phyloP scores from a whole-genome alignment of 225 moss, liverwort and hornwort species.

The Physcomitrium patens region DNA sequence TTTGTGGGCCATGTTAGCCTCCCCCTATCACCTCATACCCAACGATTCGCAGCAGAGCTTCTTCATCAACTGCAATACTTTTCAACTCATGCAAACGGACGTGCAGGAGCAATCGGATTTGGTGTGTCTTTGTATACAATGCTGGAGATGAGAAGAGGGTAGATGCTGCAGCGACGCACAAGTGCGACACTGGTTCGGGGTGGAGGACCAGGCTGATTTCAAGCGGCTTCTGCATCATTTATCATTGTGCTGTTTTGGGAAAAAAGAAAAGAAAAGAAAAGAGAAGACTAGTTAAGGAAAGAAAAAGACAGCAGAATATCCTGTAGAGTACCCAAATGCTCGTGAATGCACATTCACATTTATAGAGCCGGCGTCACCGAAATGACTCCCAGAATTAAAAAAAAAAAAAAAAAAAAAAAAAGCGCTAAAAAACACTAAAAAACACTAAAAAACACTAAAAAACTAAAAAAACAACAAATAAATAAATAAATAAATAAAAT shows the following conservation, averaged over 20 bases:
- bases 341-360: slow-evolving; percentile 8
- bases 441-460: too few species aligned
- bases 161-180: slow-evolving; percentile 37
- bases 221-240: slow-evolving; percentile 36
- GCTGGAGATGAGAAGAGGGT: slow-evolving; percentile 30
- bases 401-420: too few species aligned
- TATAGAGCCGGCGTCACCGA: neutral
- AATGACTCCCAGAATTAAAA: neutral
- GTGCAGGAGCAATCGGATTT: neutral
- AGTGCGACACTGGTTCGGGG: slow-evolving; percentile 20
- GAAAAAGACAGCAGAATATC: too few species aligned
- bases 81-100: neutral
- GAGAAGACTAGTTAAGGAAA: neutral
- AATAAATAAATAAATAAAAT: too few species aligned
- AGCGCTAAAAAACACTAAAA: too few species aligned
- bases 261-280: neutral
- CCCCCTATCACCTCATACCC: slow-evolving; percentile 41
- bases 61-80: slow-evolving; percentile 5
- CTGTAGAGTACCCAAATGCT: too few species aligned
- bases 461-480: too few species aligned
- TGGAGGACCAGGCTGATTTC: slow-evolving; percentile 24
- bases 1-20: slow-evolving; percentile 21
- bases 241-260: slow-evolving; percentile 5
- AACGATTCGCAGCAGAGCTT: slow-evolving; percentile 18
- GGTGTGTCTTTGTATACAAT: slow-evolving; percentile 26